Percentiles rank a stretch among this genome's conserved stretches.
Evolutionary conservation across 2,329 filamentous ascomycete genomes (phyloP).

Genomic region (Trichoderma sp.): DNA sequence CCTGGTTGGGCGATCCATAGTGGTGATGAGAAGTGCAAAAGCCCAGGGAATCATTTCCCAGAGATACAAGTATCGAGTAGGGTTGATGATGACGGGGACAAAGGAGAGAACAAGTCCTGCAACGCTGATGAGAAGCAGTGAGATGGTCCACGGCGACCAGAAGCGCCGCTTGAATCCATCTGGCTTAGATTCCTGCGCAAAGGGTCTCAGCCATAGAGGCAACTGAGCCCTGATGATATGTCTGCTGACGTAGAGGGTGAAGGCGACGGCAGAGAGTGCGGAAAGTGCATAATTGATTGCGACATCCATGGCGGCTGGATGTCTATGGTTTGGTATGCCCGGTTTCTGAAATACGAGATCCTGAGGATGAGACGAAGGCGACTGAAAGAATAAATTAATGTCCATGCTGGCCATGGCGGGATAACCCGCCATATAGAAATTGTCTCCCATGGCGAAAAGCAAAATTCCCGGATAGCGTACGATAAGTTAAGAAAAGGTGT

Average conservation of each 20-base stretch:
- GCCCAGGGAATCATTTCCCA: constrained; percentile 42
- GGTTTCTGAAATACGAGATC: not conserved
- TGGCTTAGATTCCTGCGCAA: constrained; percentile 39
- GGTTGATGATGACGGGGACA: constrained; percentile 30
- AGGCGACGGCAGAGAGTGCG: constrained; percentile 29
- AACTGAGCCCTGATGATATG: constrained; percentile 28
- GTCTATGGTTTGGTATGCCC: not conserved
- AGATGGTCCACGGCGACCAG: constrained; percentile 41
- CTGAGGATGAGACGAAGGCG: not conserved
- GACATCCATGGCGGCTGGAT: constrained; percentile 16
- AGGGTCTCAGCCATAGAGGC: constrained; percentile 42
- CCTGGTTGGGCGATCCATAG: constrained; percentile 39
- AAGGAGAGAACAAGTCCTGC: constrained; percentile 36
- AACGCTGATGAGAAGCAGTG: constrained; percentile 33
- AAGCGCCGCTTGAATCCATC: constrained; percentile 25
- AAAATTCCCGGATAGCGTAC: too few species aligned
- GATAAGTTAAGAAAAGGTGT: not conserved
- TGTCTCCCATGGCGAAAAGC: not conserved
- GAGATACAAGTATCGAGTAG: constrained; percentile 28
- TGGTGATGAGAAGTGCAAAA: constrained; percentile 35
- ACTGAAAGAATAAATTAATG: not conserved
- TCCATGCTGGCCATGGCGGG: not conserved
- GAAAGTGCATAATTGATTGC: constrained; percentile 25
- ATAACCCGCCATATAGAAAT: not conserved
- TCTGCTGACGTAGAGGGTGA: constrained; percentile 31